Evolutionary conservation across 768 basidiomycete genomes (phyloP), one percentile per base, ranked within the genome.

Genomic region (Butyriboletus loyo): DNA sequence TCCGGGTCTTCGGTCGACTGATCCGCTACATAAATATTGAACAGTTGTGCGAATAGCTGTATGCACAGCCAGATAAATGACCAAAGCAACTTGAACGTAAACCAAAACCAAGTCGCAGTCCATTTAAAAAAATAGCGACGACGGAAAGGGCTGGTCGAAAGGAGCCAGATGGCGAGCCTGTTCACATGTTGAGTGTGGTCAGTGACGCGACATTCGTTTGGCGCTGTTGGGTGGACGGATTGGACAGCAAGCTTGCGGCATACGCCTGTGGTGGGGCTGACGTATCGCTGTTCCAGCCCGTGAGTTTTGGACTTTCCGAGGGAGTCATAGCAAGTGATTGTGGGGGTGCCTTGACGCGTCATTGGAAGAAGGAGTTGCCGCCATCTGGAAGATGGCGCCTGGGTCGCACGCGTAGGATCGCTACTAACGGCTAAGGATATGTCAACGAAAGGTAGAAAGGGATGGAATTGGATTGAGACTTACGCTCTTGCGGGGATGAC

Each of bases 81-180:
- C 61, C 53, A 59, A 15, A 62, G 30, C 5, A 62, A 38, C 9
- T 47, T 41, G 25, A 48, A 6, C 2, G 39, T 34, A 13, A 62
- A 56, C 24, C 19, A 53, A 1, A 53, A 6, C 50, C 48, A 62
- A 5, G 37, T 39, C 15, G 8, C 19, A 15, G 34, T n/a, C 61
- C 61, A 62, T 14, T n/a, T 9, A 13, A 42, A 10, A 62, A 27
- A 34, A 31, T 9, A 3, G 34, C 21, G 7, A 1, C 27, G 1
- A 31, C 19, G 15, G 38, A 50, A 49, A 13, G 50, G 50, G 28
- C 13, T 45, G 15, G 37, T 62, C 39, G 35, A 34, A 21, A 39
- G 7, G 21, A 62, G 49, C 57, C 47, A 59, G 21, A 62, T 27
- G 36, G 61, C 57, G 6, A 58, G 61, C 43, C 46, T 62, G 42